These are phyloP conservation scores for Allium sativum DNA, from an alignment of 106 monocot genomes.

Conservation along the genomic window DNA sequence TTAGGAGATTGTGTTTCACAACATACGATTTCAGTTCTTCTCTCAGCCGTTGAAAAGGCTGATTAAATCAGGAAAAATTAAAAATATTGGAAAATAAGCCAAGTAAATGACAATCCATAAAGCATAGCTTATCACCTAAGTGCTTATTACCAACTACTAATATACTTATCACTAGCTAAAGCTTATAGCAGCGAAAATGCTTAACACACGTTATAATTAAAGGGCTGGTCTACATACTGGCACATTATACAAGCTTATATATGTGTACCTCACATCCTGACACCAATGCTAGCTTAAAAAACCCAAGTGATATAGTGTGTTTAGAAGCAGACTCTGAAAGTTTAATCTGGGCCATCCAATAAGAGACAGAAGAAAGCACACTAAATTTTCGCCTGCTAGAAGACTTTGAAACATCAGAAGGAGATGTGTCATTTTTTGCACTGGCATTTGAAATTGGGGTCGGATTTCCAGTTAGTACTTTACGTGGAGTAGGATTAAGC, in stretches of 20 bases:
- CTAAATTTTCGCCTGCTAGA: constrained; percentile 39
- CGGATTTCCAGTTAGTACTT: constrained; percentile 17
- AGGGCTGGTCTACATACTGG: background rate
- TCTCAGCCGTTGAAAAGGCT: constrained; percentile 56
- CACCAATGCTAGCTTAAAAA: constrained; percentile 85
- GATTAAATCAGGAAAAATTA: background rate
- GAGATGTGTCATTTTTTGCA: constrained; percentile 33
- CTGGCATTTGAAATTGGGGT: constrained; percentile 36
- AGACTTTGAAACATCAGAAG: constrained; percentile 49
- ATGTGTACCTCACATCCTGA: constrained; percentile 71
- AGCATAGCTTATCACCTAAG: background rate
- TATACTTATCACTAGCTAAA: background rate
- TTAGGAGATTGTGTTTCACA: constrained; percentile 30
- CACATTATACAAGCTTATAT: background rate
- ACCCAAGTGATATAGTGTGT: constrained; percentile 67
- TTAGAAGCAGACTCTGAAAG: constrained; percentile 64
- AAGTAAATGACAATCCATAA: background rate
- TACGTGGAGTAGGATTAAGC: constrained; percentile 8
- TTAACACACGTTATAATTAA: background rate
- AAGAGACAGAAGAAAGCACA: constrained; percentile 68
- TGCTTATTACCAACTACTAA: background rate
- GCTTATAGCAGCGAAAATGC: background rate
- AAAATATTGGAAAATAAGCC: background rate
- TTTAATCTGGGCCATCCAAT: constrained; percentile 84
- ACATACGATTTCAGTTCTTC: constrained; percentile 78